Conservation (phyloP, 148 eudicot species). For the Cornus controversa region DNA sequence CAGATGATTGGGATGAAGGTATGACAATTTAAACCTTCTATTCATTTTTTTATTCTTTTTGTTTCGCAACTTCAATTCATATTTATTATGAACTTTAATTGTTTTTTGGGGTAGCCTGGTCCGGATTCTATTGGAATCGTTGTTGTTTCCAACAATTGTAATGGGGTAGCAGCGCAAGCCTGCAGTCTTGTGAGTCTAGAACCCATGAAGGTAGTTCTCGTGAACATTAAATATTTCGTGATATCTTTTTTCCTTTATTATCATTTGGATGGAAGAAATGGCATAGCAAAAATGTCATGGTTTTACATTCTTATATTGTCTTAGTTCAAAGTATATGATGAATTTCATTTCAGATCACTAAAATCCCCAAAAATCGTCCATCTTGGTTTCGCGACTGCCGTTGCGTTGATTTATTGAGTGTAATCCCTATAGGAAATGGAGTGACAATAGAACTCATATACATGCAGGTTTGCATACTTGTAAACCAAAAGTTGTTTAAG, state of each 20-base stretch:
- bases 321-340: background rate
- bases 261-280: background rate
- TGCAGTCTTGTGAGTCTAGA: slow-evolving; percentile 65
- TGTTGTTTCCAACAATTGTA: slow-evolving; percentile 59
- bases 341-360: slow-evolving; percentile 37
- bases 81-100: background rate
- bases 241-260: background rate
- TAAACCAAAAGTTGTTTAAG: background rate
- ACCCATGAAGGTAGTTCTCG: slow-evolving; percentile 51
- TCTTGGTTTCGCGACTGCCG: slow-evolving; percentile 73
- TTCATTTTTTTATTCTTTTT: background rate
- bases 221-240: background rate
- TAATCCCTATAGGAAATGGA: slow-evolving; percentile 56
- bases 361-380: slow-evolving; percentile 68
- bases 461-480: slow-evolving; percentile 47
- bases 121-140: slow-evolving; percentile 69
- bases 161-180: slow-evolving; percentile 67
- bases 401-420: slow-evolving; percentile 48
- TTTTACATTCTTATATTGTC: background rate
- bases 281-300: background rate
- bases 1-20: slow-evolving; percentile 78
- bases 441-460: slow-evolving; percentile 68
- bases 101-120: slow-evolving; percentile 43
- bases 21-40: background rate
- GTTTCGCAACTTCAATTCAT: too few species aligned